These are phyloP conservation scores for Penicillium desertorum DNA, from an alignment of 495 filamentous ascomycete species.

Conservation along the genomic window DNA sequence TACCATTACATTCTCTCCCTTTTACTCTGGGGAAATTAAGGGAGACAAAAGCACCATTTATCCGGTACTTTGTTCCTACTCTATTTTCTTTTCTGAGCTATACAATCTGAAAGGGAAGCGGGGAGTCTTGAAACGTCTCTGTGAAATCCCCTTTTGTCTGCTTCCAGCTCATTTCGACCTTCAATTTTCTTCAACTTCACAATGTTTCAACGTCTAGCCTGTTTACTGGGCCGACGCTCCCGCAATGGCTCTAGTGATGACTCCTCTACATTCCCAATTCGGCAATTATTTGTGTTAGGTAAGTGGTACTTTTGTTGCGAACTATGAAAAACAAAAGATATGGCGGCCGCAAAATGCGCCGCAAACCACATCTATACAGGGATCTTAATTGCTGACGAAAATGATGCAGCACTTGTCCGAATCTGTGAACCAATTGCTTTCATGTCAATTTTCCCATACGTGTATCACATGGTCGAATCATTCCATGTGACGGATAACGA, in stretches of 20 bases:
- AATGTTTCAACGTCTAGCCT: conserved; percentile 43
- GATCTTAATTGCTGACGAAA: conserved; percentile 36
- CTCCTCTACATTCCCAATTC: conserved; percentile 50
- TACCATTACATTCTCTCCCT: conserved; percentile 29
- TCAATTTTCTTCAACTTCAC: conserved; percentile 16
- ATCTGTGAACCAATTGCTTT: conserved; percentile 99
- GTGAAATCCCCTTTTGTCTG: background rate
- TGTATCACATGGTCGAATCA: conserved; percentile 94
- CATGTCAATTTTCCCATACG: conserved; percentile 99
- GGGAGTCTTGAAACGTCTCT: conserved; percentile 16
- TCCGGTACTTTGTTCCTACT: conserved; percentile 26
- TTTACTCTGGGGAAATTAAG: conserved; percentile 31
- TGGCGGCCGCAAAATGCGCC: background rate
- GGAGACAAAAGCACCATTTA: conserved; percentile 27
- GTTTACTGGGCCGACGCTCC: conserved; percentile 38
- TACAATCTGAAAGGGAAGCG: conserved; percentile 19
- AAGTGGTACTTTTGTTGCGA: conserved; percentile 35
- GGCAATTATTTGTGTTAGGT: conserved; percentile 75
- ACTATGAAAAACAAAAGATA: conserved; percentile 19
- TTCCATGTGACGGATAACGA: conserved; percentile 81
- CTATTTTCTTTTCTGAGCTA: conserved; percentile 8
- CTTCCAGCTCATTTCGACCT: conserved; percentile 2
- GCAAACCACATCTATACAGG: background rate
- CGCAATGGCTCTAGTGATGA: conserved; percentile 32
- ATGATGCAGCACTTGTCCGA: conserved; percentile 72